A percentile compares a stretch with the other conserved stretches of the same genome.
These are phyloP conservation scores for Dioscorea alata DNA, from an alignment of 106 monocot species.

Conservation along the genomic window DNA sequence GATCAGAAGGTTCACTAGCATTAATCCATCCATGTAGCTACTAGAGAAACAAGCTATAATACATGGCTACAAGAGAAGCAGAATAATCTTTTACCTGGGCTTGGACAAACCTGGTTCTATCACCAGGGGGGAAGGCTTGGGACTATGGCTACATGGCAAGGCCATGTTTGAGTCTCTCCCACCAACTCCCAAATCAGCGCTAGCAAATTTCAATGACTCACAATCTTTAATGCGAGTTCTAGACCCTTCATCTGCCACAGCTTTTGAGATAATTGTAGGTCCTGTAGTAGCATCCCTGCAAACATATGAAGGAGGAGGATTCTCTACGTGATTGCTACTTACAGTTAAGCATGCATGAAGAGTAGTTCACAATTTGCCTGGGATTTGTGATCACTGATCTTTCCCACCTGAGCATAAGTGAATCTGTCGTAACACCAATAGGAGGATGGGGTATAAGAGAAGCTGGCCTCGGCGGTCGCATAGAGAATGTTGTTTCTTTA, in stretches of 20 bases:
- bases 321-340: slow-evolving; percentile 19
- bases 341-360: slow-evolving; percentile 27
- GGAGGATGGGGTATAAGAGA: slow-evolving; percentile 28
- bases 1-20: neutral
- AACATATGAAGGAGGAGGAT: slow-evolving; percentile 22
- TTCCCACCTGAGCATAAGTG: slow-evolving; percentile 24
- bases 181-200: slow-evolving; percentile 17
- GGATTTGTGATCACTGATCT: slow-evolving; percentile 12
- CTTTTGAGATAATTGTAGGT: slow-evolving; percentile 32
- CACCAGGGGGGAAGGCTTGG: slow-evolving; percentile 5
- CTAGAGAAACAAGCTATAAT: neutral
- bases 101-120: slow-evolving; percentile 40
- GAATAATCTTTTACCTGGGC: slow-evolving; percentile 25
- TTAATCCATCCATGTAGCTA: neutral
- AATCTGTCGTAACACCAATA: slow-evolving; percentile 23
- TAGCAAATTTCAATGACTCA: slow-evolving; percentile 29
- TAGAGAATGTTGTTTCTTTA: slow-evolving; percentile 13
- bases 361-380: slow-evolving; percentile 21
- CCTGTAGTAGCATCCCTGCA: slow-evolving; percentile 24
- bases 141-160: slow-evolving; percentile 16
- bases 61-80: neutral
- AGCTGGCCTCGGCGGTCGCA: slow-evolving; percentile 28
- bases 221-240: slow-evolving; percentile 60
- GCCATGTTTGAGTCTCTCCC: slow-evolving; percentile 27
- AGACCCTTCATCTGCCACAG: slow-evolving; percentile 76